These are phyloP conservation scores for Pythium sp. DNA, from an alignment of 352 stramenopile species.

Conservation along the genomic window DNA sequence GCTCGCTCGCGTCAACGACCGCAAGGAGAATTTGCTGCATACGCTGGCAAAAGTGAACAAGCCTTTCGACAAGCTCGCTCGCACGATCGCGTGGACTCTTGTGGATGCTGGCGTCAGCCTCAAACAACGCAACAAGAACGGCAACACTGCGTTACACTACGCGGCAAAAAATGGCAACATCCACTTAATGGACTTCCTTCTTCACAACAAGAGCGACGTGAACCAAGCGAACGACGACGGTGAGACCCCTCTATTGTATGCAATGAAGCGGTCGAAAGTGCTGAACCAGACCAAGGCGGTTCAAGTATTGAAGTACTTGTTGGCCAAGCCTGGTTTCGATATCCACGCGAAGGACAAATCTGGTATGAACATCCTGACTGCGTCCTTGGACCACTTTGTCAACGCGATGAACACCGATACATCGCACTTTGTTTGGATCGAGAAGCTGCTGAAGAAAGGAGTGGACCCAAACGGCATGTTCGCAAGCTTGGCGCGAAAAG, in stretches of 20 bases:
- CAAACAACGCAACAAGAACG: slow-evolving; percentile 26
- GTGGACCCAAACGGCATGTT: slow-evolving; percentile 51
- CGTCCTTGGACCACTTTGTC: slow-evolving; percentile 59
- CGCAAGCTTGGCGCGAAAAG: slow-evolving; percentile 20
- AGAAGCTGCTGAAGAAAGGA: slow-evolving; percentile 56
- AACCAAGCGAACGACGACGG: slow-evolving; percentile 42
- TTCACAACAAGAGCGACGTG: slow-evolving; percentile 47
- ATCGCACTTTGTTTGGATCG: slow-evolving; percentile 39
- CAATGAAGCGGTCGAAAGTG: slow-evolving; percentile 43
- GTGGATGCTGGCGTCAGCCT: slow-evolving; percentile 47
- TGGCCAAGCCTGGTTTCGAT: slow-evolving; percentile 31
- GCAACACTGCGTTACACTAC: slow-evolving; percentile 59
- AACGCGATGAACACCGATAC: slow-evolving; percentile 22
- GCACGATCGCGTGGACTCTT: slow-evolving; percentile 63
- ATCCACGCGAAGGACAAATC: slow-evolving; percentile 39
- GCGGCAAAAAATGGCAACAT: slow-evolving; percentile 50
- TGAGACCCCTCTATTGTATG: slow-evolving; percentile 55
- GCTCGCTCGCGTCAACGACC: slow-evolving; percentile 37
- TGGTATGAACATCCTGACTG: slow-evolving; percentile 48
- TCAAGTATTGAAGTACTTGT: slow-evolving; percentile 47
- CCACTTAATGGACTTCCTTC: slow-evolving; percentile 69
- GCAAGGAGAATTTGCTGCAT: slow-evolving; percentile 60
- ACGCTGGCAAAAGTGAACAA: slow-evolving; percentile 53
- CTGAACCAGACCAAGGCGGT: slow-evolving; percentile 22
- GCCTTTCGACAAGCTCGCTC: slow-evolving; percentile 52